These are phyloP conservation scores for Cystobasidium onofrii DNA, from an alignment of 768 basidiomycete genomes.

Conservation along the genomic window DNA sequence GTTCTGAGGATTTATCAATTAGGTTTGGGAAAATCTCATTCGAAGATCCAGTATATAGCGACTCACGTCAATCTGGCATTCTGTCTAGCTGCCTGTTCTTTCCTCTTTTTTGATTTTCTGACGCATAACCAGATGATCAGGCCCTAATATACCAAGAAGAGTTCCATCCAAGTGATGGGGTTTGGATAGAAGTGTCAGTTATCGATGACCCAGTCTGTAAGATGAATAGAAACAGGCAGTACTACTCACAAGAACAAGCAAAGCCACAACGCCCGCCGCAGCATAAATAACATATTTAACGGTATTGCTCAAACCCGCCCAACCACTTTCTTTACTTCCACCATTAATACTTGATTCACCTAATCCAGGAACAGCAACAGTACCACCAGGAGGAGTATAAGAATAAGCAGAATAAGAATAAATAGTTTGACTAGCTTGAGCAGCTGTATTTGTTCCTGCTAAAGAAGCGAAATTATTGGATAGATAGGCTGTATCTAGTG, in stretches of 20 bases:
- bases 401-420: background rate
- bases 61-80: conserved; percentile 27
- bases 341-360: background rate
- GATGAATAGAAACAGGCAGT: background rate
- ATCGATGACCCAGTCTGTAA: background rate
- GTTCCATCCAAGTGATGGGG: too few relatives aligned
- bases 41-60: background rate
- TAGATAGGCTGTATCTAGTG: background rate
- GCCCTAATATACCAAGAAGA: too few relatives aligned
- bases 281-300: conserved; percentile 27
- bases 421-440: background rate
- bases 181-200: too few relatives aligned
- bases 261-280: background rate
- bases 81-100: background rate
- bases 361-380: background rate
- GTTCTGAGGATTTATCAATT: background rate
- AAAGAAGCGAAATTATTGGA: background rate
- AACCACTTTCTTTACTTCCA: background rate
- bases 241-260: conserved; percentile 16
- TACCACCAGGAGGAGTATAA: background rate
- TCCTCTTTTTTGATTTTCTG: conserved; percentile 2
- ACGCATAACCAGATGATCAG: conserved; percentile 2
- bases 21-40: background rate
- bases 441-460: conserved; percentile 14
- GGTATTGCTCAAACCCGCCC: background rate